Evolutionary conservation across 306 rosid species (phyloP), one percentile per base, ranked within the genome.

Genomic region (Sindora glabra): DNA sequence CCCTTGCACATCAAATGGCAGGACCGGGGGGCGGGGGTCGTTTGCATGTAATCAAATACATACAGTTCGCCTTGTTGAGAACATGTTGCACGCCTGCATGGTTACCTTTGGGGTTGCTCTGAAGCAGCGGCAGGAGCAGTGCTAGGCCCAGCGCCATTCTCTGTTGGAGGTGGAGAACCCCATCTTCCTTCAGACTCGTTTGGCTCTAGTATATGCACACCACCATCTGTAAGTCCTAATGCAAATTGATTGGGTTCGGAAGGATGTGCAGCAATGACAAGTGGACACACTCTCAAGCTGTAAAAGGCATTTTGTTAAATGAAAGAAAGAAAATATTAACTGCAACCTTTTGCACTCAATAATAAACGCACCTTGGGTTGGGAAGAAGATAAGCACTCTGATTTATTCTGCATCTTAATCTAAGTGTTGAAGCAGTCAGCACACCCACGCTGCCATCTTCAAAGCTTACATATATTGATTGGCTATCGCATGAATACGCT

Each of bases 261-360:
- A 22, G 99, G 99, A 74, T 94, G 99, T 53, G 99, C 97, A 38
- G 99, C 97, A 26, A 94, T 83, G 38, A 89, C 95, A 7, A 89
- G 80, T 59, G 99, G 99, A 74, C 77, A 52, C 44, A 72, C 83
- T 66, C 89, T 82, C 77, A 71, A 67, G 76, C 97, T 94, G 97
- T 67, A 56, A 59, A 78, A 48, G 42, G 16, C 41, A 30, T 23
- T 15, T 18, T 9, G 41, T 58, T 3, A 54, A 64, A 24, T 46
- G 50, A 1, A 41, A 61, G 27, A 57, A 58, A 29, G 23, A 49
- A 52, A 36, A 33, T 42, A 10, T 40, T 17, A 51, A n/a, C 25
- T 23, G 32, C 46, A 62, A 17, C 52, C 52, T 70, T 58, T 14
- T 58, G 23, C 67, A 44, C 13, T 33, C 48, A 36, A 71, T 34